Conservation (phyloP, 345 rosid genomes). For the Moricandia moricandioides region DNA sequence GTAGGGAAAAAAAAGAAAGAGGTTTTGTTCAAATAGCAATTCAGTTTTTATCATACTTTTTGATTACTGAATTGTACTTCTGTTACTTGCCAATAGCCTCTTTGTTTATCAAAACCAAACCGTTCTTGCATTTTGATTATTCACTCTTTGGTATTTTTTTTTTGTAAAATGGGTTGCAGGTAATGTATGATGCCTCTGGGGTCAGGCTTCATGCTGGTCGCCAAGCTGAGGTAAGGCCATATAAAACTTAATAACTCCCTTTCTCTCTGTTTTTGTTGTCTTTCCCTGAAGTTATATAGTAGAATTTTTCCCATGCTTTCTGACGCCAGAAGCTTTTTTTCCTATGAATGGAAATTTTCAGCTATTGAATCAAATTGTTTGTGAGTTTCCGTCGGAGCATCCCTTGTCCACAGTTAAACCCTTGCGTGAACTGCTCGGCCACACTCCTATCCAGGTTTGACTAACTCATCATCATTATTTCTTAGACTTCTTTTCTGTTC, state of each 20-base stretch:
- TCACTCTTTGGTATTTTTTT: neutral
- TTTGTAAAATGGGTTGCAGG: slow-evolving; percentile 45
- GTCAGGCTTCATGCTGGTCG: slow-evolving; percentile 97
- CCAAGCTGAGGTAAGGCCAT: slow-evolving; percentile 80
- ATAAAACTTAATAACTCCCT: neutral
- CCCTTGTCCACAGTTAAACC: slow-evolving; percentile 83
- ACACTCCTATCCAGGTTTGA: slow-evolving; percentile 89
- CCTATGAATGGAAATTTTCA: slow-evolving; percentile 34
- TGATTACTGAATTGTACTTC: neutral
- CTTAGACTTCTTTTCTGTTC: neutral
- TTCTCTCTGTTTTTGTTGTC: neutral
- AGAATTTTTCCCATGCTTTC: neutral
- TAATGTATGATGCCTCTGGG: slow-evolving; percentile 97
- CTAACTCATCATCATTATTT: neutral
- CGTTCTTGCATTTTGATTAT: neutral
- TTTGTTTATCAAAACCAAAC: neutral
- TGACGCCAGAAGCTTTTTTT: neutral
- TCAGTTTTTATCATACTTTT: neutral
- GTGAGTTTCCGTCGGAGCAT: slow-evolving; percentile 96
- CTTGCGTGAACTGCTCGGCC: slow-evolving; percentile 91
- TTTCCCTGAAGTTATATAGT: neutral
- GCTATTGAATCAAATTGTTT: slow-evolving; percentile 93
- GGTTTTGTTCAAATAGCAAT: neutral
- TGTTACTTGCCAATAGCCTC: neutral
- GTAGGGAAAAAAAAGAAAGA: neutral